These are phyloP conservation scores for Phytophthora capsici DNA, from an alignment of 352 stramenopile genomes.

Conservation along the genomic window DNA sequence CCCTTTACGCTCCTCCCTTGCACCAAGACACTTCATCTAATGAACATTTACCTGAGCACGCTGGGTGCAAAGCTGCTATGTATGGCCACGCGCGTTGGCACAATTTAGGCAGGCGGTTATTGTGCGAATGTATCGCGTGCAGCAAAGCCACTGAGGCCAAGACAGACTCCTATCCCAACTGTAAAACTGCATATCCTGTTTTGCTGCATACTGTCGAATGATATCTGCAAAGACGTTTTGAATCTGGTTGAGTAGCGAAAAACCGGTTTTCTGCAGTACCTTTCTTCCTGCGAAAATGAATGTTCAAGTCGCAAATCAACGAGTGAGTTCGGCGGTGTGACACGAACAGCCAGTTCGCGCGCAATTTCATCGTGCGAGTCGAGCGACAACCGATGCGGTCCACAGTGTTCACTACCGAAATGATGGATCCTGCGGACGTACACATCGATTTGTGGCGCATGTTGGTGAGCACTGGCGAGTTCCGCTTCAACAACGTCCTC, in stretches of 20 bases:
- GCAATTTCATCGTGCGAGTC: not conserved
- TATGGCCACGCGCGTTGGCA: constrained; percentile 6
- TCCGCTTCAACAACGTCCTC: too few species aligned
- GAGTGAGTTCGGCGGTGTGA: constrained; percentile 26
- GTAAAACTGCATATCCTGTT: not conserved
- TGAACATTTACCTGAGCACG: constrained; percentile 11
- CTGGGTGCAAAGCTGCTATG: constrained; percentile 13
- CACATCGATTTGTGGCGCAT: not conserved
- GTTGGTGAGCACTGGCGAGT: not conserved
- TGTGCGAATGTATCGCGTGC: constrained; percentile 26
- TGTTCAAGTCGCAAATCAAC: constrained; percentile 36
- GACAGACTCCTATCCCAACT: constrained; percentile 20
- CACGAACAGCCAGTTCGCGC: constrained; percentile 30
- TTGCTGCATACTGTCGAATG: not conserved
- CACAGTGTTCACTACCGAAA: not conserved
- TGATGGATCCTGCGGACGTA: not conserved
- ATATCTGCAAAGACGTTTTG: not conserved
- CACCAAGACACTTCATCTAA: not conserved
- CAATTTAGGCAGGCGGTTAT: constrained; percentile 24
- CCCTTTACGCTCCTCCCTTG: constrained; percentile 5
- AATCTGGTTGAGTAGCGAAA: too few species aligned
- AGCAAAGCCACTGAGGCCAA: constrained; percentile 26
- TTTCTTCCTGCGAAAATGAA: not conserved
- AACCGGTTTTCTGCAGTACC: not conserved
- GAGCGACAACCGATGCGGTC: not conserved